Evolutionary conservation across 768 basidiomycete species (phyloP), one percentile per base, ranked within the genome.

Genomic region (Holtermannia corniformis): DNA sequence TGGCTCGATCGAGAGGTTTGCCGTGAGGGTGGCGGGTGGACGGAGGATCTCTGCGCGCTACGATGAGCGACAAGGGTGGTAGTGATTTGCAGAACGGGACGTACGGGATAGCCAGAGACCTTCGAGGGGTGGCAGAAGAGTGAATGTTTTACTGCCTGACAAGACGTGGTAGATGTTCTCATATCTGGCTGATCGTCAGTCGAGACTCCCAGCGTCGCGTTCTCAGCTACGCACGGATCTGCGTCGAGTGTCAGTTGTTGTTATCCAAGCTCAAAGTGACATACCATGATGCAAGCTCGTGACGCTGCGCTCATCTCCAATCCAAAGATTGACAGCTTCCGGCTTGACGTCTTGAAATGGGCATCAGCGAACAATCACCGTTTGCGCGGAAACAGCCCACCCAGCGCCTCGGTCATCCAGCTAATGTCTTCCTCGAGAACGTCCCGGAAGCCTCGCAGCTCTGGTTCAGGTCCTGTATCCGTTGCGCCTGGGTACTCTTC

Each of bases 281-380:
- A 48, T 58, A 87, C 89, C 90, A 64, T 81, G 86, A 67, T 96
- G 92, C 43, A 93, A 78, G 50, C 84, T 87, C 1, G 92, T 95
- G 13, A 81, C 75, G 64, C 87, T 90, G 52, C 76, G 74, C 50
- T 77, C 75, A 61, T 86, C 78, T 11, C 92, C 91, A 28, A 95
- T 86, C 90, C 91, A 96, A 19, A 96, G 64, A 66, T 95, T 95
- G 2, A 89, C 88, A 4, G 89, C 91, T 63, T 96, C 92, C 0
- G 91, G 74, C 59, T 58, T 73, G 76, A 32, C 78, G 85, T 84
- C 50, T 47, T 50, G 49, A 57, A 51, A 24, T 28, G 43, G 32
- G 28, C 21, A 41, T 32, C 40, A 41, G 27, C 32, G n/a, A 57
- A 50, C 47, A 23, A 40, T 42, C 51, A 20, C 13, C 52, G 20